Base-by-base conservation (phyloP, 1,139 yeast genomes). In the Zhuliangozyma parablackwelliae region DNA sequence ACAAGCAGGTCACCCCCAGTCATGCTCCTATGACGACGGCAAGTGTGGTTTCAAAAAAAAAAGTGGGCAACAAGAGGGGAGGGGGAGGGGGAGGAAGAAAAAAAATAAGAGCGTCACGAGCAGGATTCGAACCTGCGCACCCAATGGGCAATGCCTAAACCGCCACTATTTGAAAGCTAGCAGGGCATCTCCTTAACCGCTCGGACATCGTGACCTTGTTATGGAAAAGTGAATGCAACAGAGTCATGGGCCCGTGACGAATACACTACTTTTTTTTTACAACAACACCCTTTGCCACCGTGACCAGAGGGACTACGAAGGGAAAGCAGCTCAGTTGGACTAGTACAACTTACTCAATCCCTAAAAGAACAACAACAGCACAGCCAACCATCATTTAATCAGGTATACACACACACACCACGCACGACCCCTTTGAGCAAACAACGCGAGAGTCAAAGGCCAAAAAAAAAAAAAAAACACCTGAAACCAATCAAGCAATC, bases 101-200 rank as follows among this genome's bases (percentile, higher is more conserved):
- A 50, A 56, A 68, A 72, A 66, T 66, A 57, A 62, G 56, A 51
- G 39, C 87, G 87, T 80, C 77, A 80, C 84, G 76, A 83, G 78
- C 86, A 80, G 84, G 86, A 80, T 80, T 80, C 85, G 86, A 80
- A 80, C 87, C 84, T 80, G 85, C 85, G 87, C 80, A 77, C 82
- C 85, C 74, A 79, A 69, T 77, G 73, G 85, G 82, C 85, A 80
- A 78, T 78, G 78, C 85, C 86, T 80, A 42, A 55, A 52, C 76
- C 56, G 66, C 76, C 49, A 43, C 10, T 23, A 7, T 23, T 23
- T 23, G 10, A 7, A 23, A 42, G 42, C 36, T 77, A 78, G 84
- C 84, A 79, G 86, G 85, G 85, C 81, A 78, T 77, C 86, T 84
- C 86, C 85, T 80, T 80, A 80, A 80, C 86, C 86, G 78, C 86